Conservation (phyloP, 129 eudicot genomes). For the Tagetes patula region DNA sequence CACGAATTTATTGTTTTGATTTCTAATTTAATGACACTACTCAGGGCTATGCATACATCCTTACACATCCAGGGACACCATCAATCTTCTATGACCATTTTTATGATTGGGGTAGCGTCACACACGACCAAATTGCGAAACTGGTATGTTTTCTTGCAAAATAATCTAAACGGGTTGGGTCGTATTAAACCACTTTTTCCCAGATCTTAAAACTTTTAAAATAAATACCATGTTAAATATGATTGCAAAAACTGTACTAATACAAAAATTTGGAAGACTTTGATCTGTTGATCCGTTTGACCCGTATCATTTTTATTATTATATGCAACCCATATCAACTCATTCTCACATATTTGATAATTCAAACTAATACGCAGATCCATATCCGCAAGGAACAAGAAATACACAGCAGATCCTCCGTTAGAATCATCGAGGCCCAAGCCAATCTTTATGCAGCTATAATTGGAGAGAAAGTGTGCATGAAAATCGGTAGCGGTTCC, state of each 20-base stretch:
- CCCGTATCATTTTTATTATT: not conserved
- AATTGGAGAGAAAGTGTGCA: slow-evolving; percentile 68
- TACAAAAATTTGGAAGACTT: not conserved
- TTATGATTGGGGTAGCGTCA: slow-evolving; percentile 70
- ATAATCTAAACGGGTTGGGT: not conserved
- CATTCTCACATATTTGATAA: slow-evolving; percentile 6
- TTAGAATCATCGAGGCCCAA: slow-evolving; percentile 71
- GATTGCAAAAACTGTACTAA: not conserved
- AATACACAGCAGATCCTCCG: slow-evolving; percentile 68
- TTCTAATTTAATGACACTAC: slow-evolving; percentile 4
- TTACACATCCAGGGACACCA: slow-evolving; percentile 91
- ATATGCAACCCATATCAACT: not conserved
- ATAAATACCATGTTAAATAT: not conserved
- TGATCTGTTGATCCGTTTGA: not conserved
- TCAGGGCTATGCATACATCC: slow-evolving; percentile 94
- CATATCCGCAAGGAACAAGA: slow-evolving; percentile 60
- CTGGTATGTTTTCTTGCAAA: slow-evolving; percentile 47
- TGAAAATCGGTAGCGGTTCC: slow-evolving; percentile 88
- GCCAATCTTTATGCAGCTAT: slow-evolving; percentile 78
- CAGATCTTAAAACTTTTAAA: not conserved
- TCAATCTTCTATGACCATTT: slow-evolving; percentile 88
- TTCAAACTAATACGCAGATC: slow-evolving; percentile 45
- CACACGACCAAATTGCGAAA: slow-evolving; percentile 73
- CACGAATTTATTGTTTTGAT: slow-evolving; percentile 1
- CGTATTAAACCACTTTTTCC: not conserved